phyloP scores from a whole-genome alignment of 2,329 filamentous ascomycete genomes.

The Fusarium citri region DNA sequence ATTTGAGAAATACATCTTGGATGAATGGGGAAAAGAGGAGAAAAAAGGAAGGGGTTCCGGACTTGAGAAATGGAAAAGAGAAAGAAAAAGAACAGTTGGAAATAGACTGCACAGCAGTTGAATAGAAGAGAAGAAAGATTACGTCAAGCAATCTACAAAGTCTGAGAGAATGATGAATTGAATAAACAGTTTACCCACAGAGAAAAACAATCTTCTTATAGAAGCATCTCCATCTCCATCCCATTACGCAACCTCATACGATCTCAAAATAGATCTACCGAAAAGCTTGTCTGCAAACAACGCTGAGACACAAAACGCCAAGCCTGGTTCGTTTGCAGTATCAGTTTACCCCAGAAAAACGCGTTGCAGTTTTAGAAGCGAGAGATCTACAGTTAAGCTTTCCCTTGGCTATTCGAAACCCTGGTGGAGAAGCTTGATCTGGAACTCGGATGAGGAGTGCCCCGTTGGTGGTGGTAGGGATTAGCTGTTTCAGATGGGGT shows the following conservation, averaged over 20 bases:
- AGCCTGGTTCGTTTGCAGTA: constrained; percentile 2
- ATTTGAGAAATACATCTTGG: constrained; percentile 27
- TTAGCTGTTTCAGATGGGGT: neutral
- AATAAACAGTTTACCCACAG: neutral
- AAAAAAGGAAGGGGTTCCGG: too few relatives aligned
- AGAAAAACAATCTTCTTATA: constrained; percentile 20
- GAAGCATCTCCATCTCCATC: too few relatives aligned
- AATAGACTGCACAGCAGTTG: neutral
- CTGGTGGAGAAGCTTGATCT: neutral
- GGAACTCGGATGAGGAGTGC: neutral
- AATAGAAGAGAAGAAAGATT: neutral
- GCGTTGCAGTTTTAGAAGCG: constrained; percentile 6
- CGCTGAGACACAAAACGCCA: constrained; percentile 23
- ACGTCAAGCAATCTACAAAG: constrained; percentile 20
- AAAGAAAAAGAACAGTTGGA: neutral
- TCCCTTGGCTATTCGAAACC: constrained; percentile 7
- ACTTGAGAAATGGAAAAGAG: too few relatives aligned
- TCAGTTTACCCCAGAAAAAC: neutral
- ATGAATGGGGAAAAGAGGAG: too few relatives aligned
- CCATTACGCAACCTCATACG: neutral
- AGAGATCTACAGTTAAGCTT: constrained; percentile 21
- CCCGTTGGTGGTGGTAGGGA: neutral
- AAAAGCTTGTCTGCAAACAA: constrained; percentile 1
- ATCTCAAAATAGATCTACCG: constrained; percentile 17
- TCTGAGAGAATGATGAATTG: constrained; percentile 1